Evolutionary conservation across 441 rosid genomes (phyloP).

Genomic region (Euphorbia celastroides): DNA sequence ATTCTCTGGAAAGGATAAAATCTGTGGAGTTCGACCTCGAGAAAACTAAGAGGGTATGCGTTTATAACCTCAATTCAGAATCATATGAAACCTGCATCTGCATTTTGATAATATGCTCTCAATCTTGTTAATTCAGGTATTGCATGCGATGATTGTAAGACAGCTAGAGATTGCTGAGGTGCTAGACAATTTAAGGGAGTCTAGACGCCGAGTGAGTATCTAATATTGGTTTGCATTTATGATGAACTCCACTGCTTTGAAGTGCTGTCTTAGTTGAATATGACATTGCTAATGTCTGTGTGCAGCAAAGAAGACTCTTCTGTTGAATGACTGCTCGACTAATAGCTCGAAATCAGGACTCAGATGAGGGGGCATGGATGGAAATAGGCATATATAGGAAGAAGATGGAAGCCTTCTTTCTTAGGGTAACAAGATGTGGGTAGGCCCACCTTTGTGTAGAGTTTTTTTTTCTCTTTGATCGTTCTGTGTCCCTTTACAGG

Average conservation of each 20-base stretch:
- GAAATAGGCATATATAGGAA: neutral
- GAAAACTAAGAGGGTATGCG: conserved; percentile 76
- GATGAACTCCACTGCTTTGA: neutral
- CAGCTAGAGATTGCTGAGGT: conserved; percentile 68
- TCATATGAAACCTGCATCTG: neutral
- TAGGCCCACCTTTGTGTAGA: neutral
- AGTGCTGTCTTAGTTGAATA: neutral
- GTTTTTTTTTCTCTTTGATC: neutral
- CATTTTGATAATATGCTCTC: conserved; percentile 7
- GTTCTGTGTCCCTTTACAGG: conserved; percentile 1
- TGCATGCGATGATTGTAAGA: conserved; percentile 61
- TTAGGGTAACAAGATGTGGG: conserved; percentile 1
- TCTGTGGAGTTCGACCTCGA: conserved; percentile 84
- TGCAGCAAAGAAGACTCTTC: conserved; percentile 55
- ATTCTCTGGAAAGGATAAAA: conserved; percentile 84
- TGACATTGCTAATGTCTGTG: conserved; percentile 5
- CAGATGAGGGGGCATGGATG: neutral
- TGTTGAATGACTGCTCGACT: conserved; percentile 43
- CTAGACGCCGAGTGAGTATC: conserved; percentile 60
- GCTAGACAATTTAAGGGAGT: conserved; percentile 51
- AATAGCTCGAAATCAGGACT: conserved; percentile 12
- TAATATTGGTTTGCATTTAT: neutral
- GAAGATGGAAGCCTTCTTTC: conserved; percentile 2
- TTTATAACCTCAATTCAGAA: neutral
- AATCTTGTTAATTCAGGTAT: conserved; percentile 40